Base-by-base conservation (phyloP, 345 rosid species). In the Linum trigynum region DNA sequence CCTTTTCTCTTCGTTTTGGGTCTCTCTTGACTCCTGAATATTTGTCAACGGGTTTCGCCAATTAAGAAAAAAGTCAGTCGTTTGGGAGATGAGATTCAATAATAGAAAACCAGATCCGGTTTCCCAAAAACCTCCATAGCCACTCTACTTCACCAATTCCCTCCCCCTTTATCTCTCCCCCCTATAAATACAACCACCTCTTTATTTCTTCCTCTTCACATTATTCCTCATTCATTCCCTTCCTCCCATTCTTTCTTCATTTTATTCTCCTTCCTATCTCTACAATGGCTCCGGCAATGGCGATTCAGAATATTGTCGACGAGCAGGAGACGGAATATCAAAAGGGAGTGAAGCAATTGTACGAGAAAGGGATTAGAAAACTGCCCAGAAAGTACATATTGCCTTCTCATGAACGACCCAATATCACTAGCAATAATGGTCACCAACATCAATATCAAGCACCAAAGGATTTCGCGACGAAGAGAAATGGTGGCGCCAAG, bases 291-390 rank as follows among this genome's bases (percentile, higher is more conserved):
- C 90, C 92, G 38, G 65, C 88, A 65, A 77, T 82, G 85, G 77
- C 74, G 45, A 41, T 64, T 53, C 63, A 40, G 66, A 70, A 36
- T 69, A 59, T 35, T 64, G 72, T n/a, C 38, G 72, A 65, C 37
- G 38, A 63, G 45, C 12, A 8, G 38, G 75, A 76, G 64, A 65
- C 16, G 35, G 76, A 67, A 59, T 75, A 65, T 77, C 95, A 88
- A 39, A 85, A 77, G 68, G 98, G 98, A 59, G 98, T 91, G 67
- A 86, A 85, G 80, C 82, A 78, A 62, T 82, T 91, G 3, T 83
- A 61, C 45, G 90, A 83, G 60, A 83, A 71, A 11, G 91, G 89
- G 37, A 11, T 86, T 9, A 73, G 62, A 56, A 84, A 71, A 73
- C 71, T 91, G 14, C 98, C 98, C 39, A 65, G 70, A 43, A 86